phyloP scores from a whole-genome alignment of 2,329 filamentous ascomycete species.

The Sporothrix phasma region DNA sequence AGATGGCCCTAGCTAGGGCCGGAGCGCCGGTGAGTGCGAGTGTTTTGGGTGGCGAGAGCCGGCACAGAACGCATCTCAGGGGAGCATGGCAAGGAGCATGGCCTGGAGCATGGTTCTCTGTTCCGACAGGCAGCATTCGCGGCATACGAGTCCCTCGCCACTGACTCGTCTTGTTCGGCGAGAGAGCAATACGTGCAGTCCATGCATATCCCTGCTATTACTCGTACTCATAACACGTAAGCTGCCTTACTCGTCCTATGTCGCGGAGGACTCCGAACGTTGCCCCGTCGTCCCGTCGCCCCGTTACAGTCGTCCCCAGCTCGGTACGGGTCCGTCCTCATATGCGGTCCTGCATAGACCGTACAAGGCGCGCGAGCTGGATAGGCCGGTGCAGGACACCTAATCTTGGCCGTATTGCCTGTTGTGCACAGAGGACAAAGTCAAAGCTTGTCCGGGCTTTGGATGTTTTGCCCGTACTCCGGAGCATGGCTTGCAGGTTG shows the following conservation, averaged over 20 bases:
- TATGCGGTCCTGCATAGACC: too few species aligned
- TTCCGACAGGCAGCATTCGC: not conserved
- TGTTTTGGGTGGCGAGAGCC: not conserved
- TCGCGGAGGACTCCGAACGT: too few species aligned
- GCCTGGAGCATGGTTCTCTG: not conserved
- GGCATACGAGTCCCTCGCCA: not conserved
- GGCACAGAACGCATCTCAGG: not conserved
- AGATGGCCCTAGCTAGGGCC: not conserved
- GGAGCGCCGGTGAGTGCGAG: not conserved
- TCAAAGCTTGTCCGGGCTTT: not conserved
- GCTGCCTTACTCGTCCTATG: too few species aligned
- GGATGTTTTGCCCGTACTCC: not conserved
- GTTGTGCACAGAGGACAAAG: not conserved
- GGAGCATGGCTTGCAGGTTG: not conserved
- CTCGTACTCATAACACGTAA: too few species aligned
- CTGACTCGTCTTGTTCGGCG: not conserved
- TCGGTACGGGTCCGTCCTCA: too few species aligned
- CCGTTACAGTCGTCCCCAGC: too few species aligned
- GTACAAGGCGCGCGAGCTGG: too few species aligned
- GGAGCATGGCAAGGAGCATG: not conserved
- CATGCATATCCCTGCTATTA: not conserved
- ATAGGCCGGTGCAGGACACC: not conserved
- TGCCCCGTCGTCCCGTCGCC: too few species aligned
- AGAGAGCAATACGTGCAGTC: not conserved
- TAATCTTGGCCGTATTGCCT: not conserved